Conservation (phyloP, 2,329 filamentous ascomycete genomes). For the Neonectria punicea region DNA sequence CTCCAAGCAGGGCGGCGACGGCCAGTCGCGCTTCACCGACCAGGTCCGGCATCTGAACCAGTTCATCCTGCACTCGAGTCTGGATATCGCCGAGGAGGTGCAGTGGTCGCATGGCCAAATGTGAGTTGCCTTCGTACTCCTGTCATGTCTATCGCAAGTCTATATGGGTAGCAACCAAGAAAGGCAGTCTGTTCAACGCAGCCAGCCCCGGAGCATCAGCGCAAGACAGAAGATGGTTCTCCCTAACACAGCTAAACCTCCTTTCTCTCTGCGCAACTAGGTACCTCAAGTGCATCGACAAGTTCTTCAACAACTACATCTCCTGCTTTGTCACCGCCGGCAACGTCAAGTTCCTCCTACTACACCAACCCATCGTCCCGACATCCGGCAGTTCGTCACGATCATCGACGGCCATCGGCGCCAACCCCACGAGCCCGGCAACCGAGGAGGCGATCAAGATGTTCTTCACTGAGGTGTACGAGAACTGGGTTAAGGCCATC, state of each 20-base stretch:
- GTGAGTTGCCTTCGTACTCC: slow-evolving; percentile 58
- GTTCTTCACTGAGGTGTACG: slow-evolving; percentile 96
- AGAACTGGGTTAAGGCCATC: slow-evolving; percentile 94
- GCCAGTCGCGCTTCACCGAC: slow-evolving; percentile 86
- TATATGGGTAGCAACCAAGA: background rate
- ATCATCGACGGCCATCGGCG: slow-evolving; percentile 76
- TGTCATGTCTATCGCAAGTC: background rate
- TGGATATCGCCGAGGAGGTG: slow-evolving; percentile 95
- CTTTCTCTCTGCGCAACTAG: slow-evolving; percentile 54
- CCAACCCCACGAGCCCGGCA: slow-evolving; percentile 87
- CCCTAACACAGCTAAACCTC: slow-evolving; percentile 10
- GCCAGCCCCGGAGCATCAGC: background rate
- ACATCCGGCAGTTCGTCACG: slow-evolving; percentile 57
- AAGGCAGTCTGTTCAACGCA: background rate
- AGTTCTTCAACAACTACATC: slow-evolving; percentile 95
- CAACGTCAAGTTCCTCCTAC: slow-evolving; percentile 92
- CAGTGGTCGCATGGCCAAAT: slow-evolving; percentile 91
- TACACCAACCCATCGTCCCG: slow-evolving; percentile 78
- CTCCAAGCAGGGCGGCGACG: slow-evolving; percentile 94
- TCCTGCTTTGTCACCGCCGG: slow-evolving; percentile 93
- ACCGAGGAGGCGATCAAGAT: slow-evolving; percentile 95
- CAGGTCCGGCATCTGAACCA: slow-evolving; percentile 95
- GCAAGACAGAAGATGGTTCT: slow-evolving; percentile 6
- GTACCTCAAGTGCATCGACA: slow-evolving; percentile 97
- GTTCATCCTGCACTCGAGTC: slow-evolving; percentile 92